Base-by-base conservation (phyloP, 1,139 yeast species). In the Saccharomyces hybrid region DNA sequence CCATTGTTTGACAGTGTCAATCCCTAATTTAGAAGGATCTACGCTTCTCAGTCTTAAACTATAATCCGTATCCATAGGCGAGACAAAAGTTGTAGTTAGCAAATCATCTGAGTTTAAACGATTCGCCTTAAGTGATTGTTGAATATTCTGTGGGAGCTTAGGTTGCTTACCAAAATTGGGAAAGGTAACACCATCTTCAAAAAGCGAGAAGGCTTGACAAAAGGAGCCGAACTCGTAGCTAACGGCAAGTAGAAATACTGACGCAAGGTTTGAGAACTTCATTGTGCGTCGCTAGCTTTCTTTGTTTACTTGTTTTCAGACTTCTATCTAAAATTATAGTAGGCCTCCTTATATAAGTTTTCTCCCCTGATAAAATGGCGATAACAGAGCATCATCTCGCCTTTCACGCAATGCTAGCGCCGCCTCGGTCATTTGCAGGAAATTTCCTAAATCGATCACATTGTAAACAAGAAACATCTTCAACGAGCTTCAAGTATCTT, bases 1-100 rank as follows among this genome's bases (percentile, higher is more conserved):
- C 69, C 83, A 85, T 71, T 89, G 97, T 68, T 85, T 84, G 52
- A 85, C 90, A 2, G 55, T 48, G 47, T 62, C 67, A 14, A 63
- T 51, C 4, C 59, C 61, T 20, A 63, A 52, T 49, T 58, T 58
- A 1, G 57, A 47, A 11, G 67, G 67, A 26, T 62, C 62, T 4
- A 61, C 61, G 13, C 53, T 14, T 48, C 57, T 57, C 8, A 62
- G 44, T 48, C 67, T 59, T 48, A 63, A 38, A 13, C 62, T 54
- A 50, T 63, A 63, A 31, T 54, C 54, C 2, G 53, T 51, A 44
- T 64, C 63, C 14, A 55, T 31, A 14, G 50, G 46, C 2, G 63
- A 56, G 27, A 28, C 25, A 8, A 59, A 47, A 9, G 52, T 54
- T 4, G 20, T 34, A 9, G 44, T 42, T 16, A 41, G 31, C 1